Percentiles rank a stretch among this genome's conserved stretches.
These are phyloP conservation scores for Aureobasidium subglaciale DNA, from an alignment of 2,329 filamentous ascomycete genomes.

Conservation along the genomic window DNA sequence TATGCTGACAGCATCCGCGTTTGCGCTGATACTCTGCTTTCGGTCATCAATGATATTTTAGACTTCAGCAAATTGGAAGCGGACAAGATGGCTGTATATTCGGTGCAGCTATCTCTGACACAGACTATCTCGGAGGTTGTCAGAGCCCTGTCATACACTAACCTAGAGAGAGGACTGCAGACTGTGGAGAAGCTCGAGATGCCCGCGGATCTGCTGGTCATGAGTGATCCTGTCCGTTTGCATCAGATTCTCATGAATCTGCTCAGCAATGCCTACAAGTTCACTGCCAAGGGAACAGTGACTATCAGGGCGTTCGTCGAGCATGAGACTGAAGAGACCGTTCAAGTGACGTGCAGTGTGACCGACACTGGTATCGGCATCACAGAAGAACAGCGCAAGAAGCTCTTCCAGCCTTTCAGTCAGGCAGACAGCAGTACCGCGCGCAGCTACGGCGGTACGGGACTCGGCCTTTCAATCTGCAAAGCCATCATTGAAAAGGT, in stretches of 20 bases:
- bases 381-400: constrained; percentile 69
- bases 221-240: constrained; percentile 45
- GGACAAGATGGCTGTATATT: constrained; percentile 55
- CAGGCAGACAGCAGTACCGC: constrained; percentile 89
- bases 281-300: constrained; percentile 79
- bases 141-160: constrained; percentile 56
- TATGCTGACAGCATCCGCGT: constrained; percentile 58
- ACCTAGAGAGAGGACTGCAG: constrained; percentile 52
- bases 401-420: constrained; percentile 86
- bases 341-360: constrained; percentile 77
- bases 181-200: constrained; percentile 52
- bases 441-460: constrained; percentile 84
- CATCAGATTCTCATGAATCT: constrained; percentile 63
- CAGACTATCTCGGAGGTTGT: constrained; percentile 59
- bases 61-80: constrained; percentile 48
- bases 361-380: constrained; percentile 90
- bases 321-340: constrained; percentile 60
- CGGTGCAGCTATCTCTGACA: constrained; percentile 42
- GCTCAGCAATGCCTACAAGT: constrained; percentile 89
- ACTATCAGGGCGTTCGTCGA: constrained; percentile 73
- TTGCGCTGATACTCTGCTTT: constrained; percentile 51
- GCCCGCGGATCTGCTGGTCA: constrained; percentile 46
- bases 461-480: constrained; percentile 86
- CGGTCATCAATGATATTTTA: constrained; percentile 47
- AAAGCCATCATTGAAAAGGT: constrained; percentile 90